Conservation (phyloP, 148 eudicot species). For the Chenopodium berlandieri region DNA sequence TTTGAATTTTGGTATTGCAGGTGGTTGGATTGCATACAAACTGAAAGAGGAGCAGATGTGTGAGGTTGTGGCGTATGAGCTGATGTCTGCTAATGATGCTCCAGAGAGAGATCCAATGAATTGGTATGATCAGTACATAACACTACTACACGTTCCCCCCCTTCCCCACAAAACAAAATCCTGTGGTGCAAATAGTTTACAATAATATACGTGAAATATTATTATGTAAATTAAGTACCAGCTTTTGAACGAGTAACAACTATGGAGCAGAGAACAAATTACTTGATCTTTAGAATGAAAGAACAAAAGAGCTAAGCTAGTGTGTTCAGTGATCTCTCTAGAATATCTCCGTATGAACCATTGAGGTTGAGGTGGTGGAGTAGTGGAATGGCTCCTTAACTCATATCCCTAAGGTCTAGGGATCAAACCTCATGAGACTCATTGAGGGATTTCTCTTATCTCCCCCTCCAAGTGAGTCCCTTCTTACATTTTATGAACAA, state of each 20-base stretch:
- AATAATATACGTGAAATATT: not conserved
- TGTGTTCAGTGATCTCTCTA: too few species aligned
- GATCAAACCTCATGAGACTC: too few species aligned
- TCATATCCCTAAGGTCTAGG: too few species aligned
- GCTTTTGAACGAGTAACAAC: not conserved
- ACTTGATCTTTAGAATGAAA: not conserved
- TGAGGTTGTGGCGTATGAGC: slow-evolving; percentile 74
- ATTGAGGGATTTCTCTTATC: too few species aligned
- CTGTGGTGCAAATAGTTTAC: too few species aligned
- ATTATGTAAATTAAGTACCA: not conserved
- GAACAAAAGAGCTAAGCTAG: slow-evolving; percentile 6
- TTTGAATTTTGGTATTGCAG: slow-evolving; percentile 39
- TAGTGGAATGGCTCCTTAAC: too few species aligned
- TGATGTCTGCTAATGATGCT: slow-evolving; percentile 97
- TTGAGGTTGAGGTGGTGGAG: too few species aligned
- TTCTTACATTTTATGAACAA: too few species aligned
- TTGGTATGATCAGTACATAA: slow-evolving; percentile 50
- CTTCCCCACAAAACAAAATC: too few species aligned
- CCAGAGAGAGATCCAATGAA: slow-evolving; percentile 96
- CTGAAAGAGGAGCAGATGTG: slow-evolving; percentile 39
- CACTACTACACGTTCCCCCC: too few species aligned
- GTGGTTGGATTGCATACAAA: slow-evolving; percentile 79
- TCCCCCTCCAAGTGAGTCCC: too few species aligned
- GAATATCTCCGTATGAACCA: too few species aligned
- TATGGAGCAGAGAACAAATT: not conserved